Percentiles rank a stretch among this genome's conserved stretches.
Evolutionary conservation across 768 basidiomycete species (phyloP).

Genomic region (Phylloporus scabripes): DNA sequence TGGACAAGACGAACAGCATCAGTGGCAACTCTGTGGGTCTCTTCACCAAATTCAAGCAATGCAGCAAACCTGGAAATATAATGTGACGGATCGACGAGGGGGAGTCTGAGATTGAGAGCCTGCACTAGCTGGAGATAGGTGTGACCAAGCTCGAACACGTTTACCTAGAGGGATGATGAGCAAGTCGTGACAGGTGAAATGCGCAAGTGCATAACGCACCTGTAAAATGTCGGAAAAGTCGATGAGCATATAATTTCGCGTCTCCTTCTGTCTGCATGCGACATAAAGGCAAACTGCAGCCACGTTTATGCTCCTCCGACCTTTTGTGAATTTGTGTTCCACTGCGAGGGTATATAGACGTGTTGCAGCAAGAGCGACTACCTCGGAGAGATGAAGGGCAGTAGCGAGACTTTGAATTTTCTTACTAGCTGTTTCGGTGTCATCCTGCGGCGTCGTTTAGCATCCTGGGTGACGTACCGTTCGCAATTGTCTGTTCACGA

Average conservation of each 20-base stretch:
- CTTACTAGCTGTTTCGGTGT: conserved; percentile 52
- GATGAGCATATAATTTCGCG: conserved; percentile 93
- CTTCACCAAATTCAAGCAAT: conserved; percentile 93
- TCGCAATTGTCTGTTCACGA: conserved; percentile 85
- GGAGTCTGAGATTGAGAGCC: conserved; percentile 77
- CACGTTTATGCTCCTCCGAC: conserved; percentile 86
- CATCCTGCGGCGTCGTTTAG: background rate
- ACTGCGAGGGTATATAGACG: conserved; percentile 92
- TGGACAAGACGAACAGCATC: conserved; percentile 93
- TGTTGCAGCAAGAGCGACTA: conserved; percentile 74
- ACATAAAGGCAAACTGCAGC: conserved; percentile 95
- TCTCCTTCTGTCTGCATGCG: conserved; percentile 87
- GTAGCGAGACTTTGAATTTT: conserved; percentile 81
- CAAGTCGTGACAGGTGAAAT: background rate
- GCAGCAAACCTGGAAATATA: conserved; percentile 95
- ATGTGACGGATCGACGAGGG: conserved; percentile 91
- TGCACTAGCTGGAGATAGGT: conserved; percentile 93
- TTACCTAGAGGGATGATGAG: conserved; percentile 53
- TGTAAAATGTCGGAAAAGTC: conserved; percentile 97
- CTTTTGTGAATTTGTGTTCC: conserved; percentile 91
- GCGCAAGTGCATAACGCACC: conserved; percentile 39
- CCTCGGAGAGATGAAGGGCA: conserved; percentile 71
- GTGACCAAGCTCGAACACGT: conserved; percentile 95
- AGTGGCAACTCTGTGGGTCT: conserved; percentile 84
- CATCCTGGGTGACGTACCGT: conserved; percentile 47